These are phyloP conservation scores for Sporothrix globosa DNA, from an alignment of 2,329 filamentous ascomycete genomes.

Conservation along the genomic window DNA sequence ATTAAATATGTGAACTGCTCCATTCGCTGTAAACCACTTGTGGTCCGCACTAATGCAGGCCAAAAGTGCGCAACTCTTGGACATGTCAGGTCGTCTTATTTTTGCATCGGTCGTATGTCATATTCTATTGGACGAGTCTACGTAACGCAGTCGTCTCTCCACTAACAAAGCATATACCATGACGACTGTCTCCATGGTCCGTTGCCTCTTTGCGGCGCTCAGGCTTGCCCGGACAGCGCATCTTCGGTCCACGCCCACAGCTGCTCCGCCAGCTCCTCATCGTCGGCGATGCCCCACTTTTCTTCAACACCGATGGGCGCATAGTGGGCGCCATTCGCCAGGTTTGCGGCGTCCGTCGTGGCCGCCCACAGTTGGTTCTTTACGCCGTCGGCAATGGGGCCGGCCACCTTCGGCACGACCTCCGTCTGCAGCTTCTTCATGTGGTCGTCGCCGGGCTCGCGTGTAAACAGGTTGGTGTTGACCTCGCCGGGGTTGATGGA, in stretches of 20 bases:
- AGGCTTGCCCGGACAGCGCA: slow-evolving; percentile 38
- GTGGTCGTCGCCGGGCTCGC: slow-evolving; percentile 40
- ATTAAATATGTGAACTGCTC: neutral
- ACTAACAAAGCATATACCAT: too few relatives aligned
- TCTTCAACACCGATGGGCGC: slow-evolving; percentile 42
- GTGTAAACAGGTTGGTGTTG: slow-evolving; percentile 37
- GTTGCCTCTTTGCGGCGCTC: neutral
- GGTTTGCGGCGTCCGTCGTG: slow-evolving; percentile 39
- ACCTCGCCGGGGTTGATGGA: slow-evolving; percentile 42
- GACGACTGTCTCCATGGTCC: too few relatives aligned
- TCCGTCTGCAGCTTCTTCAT: slow-evolving; percentile 26
- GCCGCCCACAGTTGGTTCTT: slow-evolving; percentile 51
- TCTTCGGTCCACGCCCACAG: slow-evolving; percentile 44
- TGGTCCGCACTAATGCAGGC: slow-evolving; percentile 8
- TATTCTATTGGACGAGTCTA: too few relatives aligned
- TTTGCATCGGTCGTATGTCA: neutral
- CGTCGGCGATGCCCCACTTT: slow-evolving; percentile 33
- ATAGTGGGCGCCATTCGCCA: slow-evolving; percentile 43
- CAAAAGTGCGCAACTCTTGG: neutral
- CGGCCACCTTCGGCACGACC: slow-evolving; percentile 21
- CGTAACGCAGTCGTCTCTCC: too few relatives aligned
- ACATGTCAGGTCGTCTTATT: too few relatives aligned
- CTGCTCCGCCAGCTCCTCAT: slow-evolving; percentile 39
- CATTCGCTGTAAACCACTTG: neutral
- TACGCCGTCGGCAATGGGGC: slow-evolving; percentile 23